These are phyloP conservation scores for Rhododendron vialii DNA, from an alignment of 148 eudicot genomes.

Conservation along the genomic window DNA sequence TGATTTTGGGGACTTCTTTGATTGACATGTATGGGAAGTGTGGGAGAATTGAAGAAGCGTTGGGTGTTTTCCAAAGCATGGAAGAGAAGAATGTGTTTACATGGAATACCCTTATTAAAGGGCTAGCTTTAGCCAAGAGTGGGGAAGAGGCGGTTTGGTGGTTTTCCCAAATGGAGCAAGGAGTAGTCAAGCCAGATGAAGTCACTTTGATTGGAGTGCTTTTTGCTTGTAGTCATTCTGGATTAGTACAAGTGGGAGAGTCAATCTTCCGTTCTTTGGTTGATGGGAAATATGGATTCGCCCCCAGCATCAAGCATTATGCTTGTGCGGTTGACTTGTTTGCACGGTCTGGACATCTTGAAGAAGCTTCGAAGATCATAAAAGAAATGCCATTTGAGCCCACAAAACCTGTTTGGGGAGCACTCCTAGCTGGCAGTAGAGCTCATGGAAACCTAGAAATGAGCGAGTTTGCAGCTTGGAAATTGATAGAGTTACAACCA, in stretches of 20 bases:
- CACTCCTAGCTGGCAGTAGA: conserved; percentile 35
- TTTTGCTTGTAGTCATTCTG: conserved; percentile 43
- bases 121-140: conserved; percentile 32
- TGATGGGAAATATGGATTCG: conserved; percentile 29
- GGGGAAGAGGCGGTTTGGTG: conserved; percentile 33
- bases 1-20: conserved; percentile 41
- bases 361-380: conserved; percentile 35
- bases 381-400: conserved; percentile 35
- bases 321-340: conserved; percentile 42
- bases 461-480: conserved; percentile 42
- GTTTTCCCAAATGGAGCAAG: conserved; percentile 36
- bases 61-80: conserved; percentile 34
- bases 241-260: conserved; percentile 29
- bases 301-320: conserved; percentile 38
- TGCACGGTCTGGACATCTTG: conserved; percentile 31
- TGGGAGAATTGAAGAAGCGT: conserved; percentile 32
- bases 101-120: conserved; percentile 40
- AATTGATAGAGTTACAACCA: conserved; percentile 37
- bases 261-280: conserved; percentile 25
- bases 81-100: conserved; percentile 33
- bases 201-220: conserved; percentile 39
- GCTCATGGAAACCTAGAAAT: conserved; percentile 30
- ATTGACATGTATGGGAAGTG: conserved; percentile 50
- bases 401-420: conserved; percentile 35
- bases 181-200: conserved; percentile 33